Percentiles rank a stretch among this genome's conserved stretches.
Conservation (phyloP, 2,329 filamentous ascomycete species). For the Fusarium miscanthi region DNA sequence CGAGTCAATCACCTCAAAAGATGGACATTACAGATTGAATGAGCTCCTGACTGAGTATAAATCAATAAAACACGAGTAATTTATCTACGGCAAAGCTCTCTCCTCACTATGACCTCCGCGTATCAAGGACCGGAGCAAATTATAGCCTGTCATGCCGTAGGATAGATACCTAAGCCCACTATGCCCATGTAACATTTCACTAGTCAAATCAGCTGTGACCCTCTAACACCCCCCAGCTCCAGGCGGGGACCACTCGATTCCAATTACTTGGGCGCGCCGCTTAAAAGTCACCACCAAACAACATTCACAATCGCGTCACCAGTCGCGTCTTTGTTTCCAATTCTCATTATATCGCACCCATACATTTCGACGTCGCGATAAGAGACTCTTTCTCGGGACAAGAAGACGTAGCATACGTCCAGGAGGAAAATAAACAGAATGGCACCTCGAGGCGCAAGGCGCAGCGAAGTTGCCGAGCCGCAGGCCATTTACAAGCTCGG, state of each 20-base stretch:
- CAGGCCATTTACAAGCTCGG: slow-evolving; percentile 51
- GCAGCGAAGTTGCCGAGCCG: slow-evolving; percentile 46
- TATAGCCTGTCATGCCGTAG: background rate
- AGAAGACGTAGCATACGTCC: background rate
- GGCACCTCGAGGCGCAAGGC: slow-evolving; percentile 49
- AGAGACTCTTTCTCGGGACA: background rate
- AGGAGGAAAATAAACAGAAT: slow-evolving; percentile 37
- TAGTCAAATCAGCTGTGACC: slow-evolving; percentile 8
- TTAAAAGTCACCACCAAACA: slow-evolving; percentile 32
- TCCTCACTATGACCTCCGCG: background rate
- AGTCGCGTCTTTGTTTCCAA: slow-evolving; percentile 35
- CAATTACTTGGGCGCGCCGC: slow-evolving; percentile 25
- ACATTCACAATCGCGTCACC: slow-evolving; percentile 41
- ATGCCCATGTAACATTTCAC: slow-evolving; percentile 7
- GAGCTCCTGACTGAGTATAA: background rate
- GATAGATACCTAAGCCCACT: slow-evolving; percentile 9
- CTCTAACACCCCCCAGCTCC: slow-evolving; percentile 35
- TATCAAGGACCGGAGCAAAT: background rate
- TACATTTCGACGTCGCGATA: background rate
- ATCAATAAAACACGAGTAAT: background rate
- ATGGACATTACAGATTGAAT: background rate
- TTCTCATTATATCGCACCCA: slow-evolving; percentile 16
- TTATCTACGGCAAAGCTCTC: background rate
- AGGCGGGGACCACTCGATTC: slow-evolving; percentile 7
- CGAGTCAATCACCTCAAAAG: background rate